A percentile compares a stretch with the other conserved stretches of the same genome.
Evolutionary conservation across 768 basidiomycete species (phyloP).

Genomic region (Boletus pseudo-olivaceus): DNA sequence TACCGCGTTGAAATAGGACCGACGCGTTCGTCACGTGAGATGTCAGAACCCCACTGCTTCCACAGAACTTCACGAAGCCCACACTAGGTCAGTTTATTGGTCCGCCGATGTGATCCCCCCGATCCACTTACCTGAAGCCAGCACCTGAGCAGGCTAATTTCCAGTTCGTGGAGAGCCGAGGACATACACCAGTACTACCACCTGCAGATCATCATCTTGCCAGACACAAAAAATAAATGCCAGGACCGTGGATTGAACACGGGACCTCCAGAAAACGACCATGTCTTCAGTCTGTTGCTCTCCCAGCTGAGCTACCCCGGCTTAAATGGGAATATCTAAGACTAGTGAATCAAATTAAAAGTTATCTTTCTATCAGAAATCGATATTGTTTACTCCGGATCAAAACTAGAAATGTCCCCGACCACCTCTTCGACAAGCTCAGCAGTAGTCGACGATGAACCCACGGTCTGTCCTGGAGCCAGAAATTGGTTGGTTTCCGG

Average conservation of each 20-base stretch:
- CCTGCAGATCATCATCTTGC: background rate
- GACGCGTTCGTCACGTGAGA: slow-evolving; percentile 21
- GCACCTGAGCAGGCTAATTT: background rate
- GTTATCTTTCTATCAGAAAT: background rate
- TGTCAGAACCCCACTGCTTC: slow-evolving; percentile 3
- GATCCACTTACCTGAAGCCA: background rate
- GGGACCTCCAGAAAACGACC: slow-evolving; percentile 45
- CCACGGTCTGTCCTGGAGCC: slow-evolving; percentile 19
- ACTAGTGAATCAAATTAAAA: background rate
- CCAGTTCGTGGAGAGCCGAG: background rate
- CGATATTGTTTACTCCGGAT: slow-evolving; percentile 11
- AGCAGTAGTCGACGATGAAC: slow-evolving; percentile 35
- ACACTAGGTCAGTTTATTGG: background rate
- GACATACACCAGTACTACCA: background rate
- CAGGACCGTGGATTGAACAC: slow-evolving; percentile 56
- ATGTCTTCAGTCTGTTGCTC: slow-evolving; percentile 66
- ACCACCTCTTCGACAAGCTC: slow-evolving; percentile 27
- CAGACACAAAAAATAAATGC: slow-evolving; percentile 30
- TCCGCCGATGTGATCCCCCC: background rate
- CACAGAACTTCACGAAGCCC: background rate
- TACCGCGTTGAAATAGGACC: slow-evolving; percentile 11
- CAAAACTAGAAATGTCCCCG: slow-evolving; percentile 28
- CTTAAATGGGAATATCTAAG: slow-evolving; percentile 7
- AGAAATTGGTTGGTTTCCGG: background rate
- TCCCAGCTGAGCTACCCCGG: slow-evolving; percentile 73